These are phyloP conservation scores for Coelastrella sp. DNA, from an alignment of 139 green algal species.

Conservation along the genomic window DNA sequence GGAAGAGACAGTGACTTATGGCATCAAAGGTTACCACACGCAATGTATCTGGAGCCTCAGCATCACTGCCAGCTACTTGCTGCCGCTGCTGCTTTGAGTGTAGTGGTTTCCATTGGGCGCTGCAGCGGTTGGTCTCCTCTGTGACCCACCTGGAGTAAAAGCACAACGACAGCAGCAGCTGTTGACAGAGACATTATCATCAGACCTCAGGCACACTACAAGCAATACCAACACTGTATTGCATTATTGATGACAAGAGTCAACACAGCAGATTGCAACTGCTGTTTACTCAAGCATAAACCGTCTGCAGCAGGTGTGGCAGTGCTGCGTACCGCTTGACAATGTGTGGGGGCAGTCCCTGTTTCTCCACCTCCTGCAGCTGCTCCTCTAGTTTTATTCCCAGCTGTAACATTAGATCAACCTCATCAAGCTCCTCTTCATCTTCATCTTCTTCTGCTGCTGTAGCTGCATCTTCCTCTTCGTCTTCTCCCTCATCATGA, in stretches of 20 bases:
- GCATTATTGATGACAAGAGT: no score
- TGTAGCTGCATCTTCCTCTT: constrained; percentile 11
- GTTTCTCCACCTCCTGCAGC: constrained; percentile 57
- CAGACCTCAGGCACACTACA: no score
- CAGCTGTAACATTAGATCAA: constrained; percentile 62
- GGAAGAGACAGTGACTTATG: constrained; percentile 50
- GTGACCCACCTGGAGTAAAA: constrained; percentile 10
- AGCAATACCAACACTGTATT: neutral
- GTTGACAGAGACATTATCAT: no score
- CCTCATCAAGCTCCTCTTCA: constrained; percentile 55
- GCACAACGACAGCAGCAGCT: neutral
- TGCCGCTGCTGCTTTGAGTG: constrained; percentile 6
- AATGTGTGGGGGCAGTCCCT: constrained; percentile 54
- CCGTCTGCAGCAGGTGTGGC: neutral
- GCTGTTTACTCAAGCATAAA: neutral
- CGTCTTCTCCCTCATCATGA: constrained; percentile 7
- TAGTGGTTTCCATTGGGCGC: constrained; percentile 26
- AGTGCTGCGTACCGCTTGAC: neutral
- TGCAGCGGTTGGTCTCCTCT: constrained; percentile 14
- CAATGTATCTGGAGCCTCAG: constrained; percentile 1
- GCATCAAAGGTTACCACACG: constrained; percentile 50
- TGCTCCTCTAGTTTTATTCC: constrained; percentile 73
- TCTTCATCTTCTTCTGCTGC: constrained; percentile 51
- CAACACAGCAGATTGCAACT: neutral
- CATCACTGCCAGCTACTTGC: neutral